Percentiles rank a stretch among this genome's conserved stretches.
Evolutionary conservation across 345 rosid species (phyloP).

Genomic region (Ricinus communis): DNA sequence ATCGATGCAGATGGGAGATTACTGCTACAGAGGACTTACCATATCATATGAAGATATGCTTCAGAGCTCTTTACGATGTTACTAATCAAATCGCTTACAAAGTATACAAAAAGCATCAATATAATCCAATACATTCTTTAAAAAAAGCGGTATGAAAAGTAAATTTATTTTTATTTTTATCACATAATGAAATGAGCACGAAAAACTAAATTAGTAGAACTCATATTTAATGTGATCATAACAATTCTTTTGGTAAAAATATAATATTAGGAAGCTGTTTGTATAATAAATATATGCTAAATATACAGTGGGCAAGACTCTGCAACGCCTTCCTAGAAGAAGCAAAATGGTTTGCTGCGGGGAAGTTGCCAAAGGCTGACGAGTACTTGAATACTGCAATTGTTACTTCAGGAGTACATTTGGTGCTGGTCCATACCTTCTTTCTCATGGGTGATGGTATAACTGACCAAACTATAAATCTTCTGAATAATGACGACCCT

Average conservation of each 20-base stretch:
- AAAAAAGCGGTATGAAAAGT: slow-evolving; percentile 35
- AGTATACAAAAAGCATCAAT: slow-evolving; percentile 26
- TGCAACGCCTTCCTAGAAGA: slow-evolving; percentile 51
- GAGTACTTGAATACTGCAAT: slow-evolving; percentile 54
- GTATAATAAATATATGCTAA: too few relatives aligned
- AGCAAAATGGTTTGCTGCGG: slow-evolving; percentile 45
- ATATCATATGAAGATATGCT: slow-evolving; percentile 38
- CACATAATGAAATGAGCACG: too few relatives aligned
- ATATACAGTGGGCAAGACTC: slow-evolving; percentile 44
- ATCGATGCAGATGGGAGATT: slow-evolving; percentile 40
- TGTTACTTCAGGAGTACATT: slow-evolving; percentile 43
- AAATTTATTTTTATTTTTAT: too few relatives aligned
- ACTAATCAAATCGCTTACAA: slow-evolving; percentile 39
- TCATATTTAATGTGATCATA: too few relatives aligned
- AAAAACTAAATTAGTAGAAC: too few relatives aligned
- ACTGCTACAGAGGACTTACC: slow-evolving; percentile 28
- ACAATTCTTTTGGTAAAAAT: too few relatives aligned
- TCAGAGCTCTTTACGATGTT: slow-evolving; percentile 38
- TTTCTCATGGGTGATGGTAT: slow-evolving; percentile 40
- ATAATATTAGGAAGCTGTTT: too few relatives aligned
- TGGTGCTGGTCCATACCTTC: slow-evolving; percentile 43
- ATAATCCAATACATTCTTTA: slow-evolving; percentile 37
- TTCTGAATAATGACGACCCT: slow-evolving; percentile 33
- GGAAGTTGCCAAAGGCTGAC: slow-evolving; percentile 24
- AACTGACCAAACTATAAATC: slow-evolving; percentile 27